These are phyloP conservation scores for Eruca vesicaria DNA, from an alignment of 441 rosid genomes.

Conservation along the genomic window DNA sequence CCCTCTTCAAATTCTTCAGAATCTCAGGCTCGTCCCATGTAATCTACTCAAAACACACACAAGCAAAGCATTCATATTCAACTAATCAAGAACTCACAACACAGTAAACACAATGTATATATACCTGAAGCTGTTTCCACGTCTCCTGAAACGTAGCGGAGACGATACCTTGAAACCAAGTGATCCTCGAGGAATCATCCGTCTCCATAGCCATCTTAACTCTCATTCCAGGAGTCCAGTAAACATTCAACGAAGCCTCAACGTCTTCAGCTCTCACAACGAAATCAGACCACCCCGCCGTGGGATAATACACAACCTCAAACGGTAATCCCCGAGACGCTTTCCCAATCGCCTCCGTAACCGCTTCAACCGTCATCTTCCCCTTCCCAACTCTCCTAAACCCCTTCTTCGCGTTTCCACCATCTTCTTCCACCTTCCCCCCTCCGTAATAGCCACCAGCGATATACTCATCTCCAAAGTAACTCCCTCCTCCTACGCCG, in stretches of 20 bases:
- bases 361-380: slow-evolving; percentile 48
- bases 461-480: slow-evolving; percentile 40
- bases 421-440: slow-evolving; percentile 25
- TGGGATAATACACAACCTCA: slow-evolving; percentile 77
- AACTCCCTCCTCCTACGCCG: too few relatives aligned
- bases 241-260: slow-evolving; percentile 48
- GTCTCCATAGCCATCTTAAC: slow-evolving; percentile 82
- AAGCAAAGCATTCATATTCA: neutral
- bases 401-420: slow-evolving; percentile 17
- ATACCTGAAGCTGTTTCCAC: slow-evolving; percentile 91
- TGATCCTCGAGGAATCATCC: slow-evolving; percentile 70
- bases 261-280: slow-evolving; percentile 77
- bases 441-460: slow-evolving; percentile 34
- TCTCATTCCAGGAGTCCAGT: slow-evolving; percentile 67
- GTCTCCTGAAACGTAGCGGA: slow-evolving; percentile 40
- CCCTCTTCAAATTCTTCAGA: slow-evolving; percentile 61
- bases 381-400: slow-evolving; percentile 49
- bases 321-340: slow-evolving; percentile 60
- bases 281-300: slow-evolving; percentile 68
- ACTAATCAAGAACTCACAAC: neutral
- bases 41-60: slow-evolving; percentile 43
- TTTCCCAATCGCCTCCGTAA: slow-evolving; percentile 49
- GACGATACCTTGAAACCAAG: slow-evolving; percentile 74
- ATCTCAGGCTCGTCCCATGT: slow-evolving; percentile 91
- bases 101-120: neutral